Percentiles rank a stretch among this genome's conserved stretches.
These are phyloP conservation scores for Neurospora sp. DNA, from an alignment of 495 filamentous ascomycete genomes.

Conservation along the genomic window DNA sequence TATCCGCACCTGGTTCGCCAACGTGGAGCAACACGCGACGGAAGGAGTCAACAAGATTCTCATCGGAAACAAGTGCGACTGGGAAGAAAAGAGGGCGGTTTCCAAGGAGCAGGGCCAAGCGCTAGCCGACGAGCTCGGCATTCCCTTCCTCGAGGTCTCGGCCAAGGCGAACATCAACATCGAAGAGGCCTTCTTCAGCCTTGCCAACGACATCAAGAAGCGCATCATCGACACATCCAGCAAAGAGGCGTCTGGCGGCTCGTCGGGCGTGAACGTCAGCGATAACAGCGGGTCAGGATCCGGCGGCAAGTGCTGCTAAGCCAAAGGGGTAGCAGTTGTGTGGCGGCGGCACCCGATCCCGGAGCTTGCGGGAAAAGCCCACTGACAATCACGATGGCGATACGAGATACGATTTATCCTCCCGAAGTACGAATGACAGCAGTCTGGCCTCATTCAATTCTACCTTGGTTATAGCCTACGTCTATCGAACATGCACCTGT, in stretches of 20 bases:
- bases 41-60: conserved; percentile 99
- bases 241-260: conserved; percentile 53
- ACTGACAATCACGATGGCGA: background rate
- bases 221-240: conserved; percentile 78
- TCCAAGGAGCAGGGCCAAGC: conserved; percentile 88
- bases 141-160: conserved; percentile 96
- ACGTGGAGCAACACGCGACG: conserved; percentile 97
- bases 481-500: background rate
- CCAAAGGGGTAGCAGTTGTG: background rate
- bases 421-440: background rate
- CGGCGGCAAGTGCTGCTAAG: conserved; percentile 82
- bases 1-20: conserved; percentile 98
- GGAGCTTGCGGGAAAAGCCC: conserved; percentile 4
- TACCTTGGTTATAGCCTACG: background rate
- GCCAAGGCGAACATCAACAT: conserved; percentile 99
- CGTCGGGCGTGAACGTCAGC: conserved; percentile 59
- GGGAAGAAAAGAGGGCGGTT: conserved; percentile 96
- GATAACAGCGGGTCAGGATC: conserved; percentile 47
- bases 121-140: conserved; percentile 90
- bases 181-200: conserved; percentile 94
- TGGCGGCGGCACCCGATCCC: background rate
- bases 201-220: conserved; percentile 97
- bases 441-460: background rate
- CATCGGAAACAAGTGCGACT: conserved; percentile 99
- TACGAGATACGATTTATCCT: background rate